Percentiles rank a stretch among this genome's conserved stretches.
These are phyloP conservation scores for Fraxinus dipetala DNA, from an alignment of 305 asterid genomes.

Conservation along the genomic window DNA sequence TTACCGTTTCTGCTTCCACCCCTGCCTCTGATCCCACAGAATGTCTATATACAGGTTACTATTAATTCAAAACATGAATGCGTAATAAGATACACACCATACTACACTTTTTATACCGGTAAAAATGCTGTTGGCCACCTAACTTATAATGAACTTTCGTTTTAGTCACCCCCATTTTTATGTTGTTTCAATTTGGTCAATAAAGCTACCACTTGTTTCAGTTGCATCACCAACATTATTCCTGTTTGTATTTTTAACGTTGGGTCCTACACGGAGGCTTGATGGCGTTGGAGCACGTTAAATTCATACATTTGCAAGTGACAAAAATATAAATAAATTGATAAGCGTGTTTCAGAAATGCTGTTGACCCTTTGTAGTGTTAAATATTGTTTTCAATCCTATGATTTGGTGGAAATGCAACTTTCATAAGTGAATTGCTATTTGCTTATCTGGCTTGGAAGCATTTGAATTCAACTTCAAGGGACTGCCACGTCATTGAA, in stretches of 20 bases:
- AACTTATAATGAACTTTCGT: background rate
- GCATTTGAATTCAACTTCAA: background rate
- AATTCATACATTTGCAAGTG: background rate
- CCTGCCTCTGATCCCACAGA: constrained; percentile 50
- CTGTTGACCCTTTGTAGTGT: background rate
- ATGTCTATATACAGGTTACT: constrained; percentile 60
- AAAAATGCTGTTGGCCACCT: background rate
- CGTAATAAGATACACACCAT: background rate
- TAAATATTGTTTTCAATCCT: background rate
- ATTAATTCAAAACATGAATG: background rate
- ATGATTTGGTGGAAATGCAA: background rate
- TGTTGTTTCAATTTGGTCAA: background rate
- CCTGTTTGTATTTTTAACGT: background rate
- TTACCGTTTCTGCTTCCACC: constrained; percentile 54
- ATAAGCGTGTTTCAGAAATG: background rate
- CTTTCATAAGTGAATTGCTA: background rate
- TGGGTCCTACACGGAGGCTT: background rate
- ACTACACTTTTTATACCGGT: background rate
- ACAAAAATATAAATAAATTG: background rate
- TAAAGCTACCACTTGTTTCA: background rate
- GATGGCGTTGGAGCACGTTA: background rate
- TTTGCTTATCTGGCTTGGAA: background rate
- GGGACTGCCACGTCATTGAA: background rate
- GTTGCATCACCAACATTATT: background rate
- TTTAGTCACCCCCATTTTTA: background rate